These are phyloP conservation scores for Suhomyces sp. DNA, from an alignment of 805 yeast genomes.

Conservation along the genomic window DNA sequence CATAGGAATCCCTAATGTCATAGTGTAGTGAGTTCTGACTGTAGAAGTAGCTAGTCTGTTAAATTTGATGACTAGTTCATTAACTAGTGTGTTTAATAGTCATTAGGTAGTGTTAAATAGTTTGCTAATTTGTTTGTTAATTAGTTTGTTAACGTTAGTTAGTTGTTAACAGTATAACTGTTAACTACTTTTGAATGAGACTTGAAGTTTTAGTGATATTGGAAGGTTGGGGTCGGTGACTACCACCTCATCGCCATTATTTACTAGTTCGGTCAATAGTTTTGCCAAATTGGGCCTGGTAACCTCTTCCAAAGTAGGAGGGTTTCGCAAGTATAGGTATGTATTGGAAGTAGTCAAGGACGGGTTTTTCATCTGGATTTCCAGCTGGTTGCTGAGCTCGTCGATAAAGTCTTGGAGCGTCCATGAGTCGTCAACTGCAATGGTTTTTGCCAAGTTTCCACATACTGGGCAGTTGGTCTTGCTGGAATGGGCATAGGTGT, in stretches of 20 bases:
- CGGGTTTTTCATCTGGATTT: slow-evolving; percentile 38
- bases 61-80: too few species aligned
- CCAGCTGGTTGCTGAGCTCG: slow-evolving; percentile 28
- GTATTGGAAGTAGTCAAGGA: slow-evolving; percentile 41
- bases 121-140: too few species aligned
- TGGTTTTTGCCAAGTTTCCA: slow-evolving; percentile 40
- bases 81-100: too few species aligned
- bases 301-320: slow-evolving; percentile 43
- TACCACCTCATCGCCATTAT: slow-evolving; percentile 46
- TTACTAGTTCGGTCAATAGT: slow-evolving; percentile 35
- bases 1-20: too few species aligned
- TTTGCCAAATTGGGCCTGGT: slow-evolving; percentile 44
- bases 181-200: not conserved
- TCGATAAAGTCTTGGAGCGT: slow-evolving; percentile 40
- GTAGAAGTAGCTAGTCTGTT: too few species aligned
- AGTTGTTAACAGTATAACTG: too few species aligned
- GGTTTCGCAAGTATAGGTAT: slow-evolving; percentile 46
- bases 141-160: too few species aligned
- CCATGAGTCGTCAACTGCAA: slow-evolving; percentile 28
- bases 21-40: too few species aligned
- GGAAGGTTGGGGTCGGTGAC: slow-evolving; percentile 54
- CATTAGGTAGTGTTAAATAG: too few species aligned
- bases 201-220: slow-evolving; percentile 28
- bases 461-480: slow-evolving; percentile 74
- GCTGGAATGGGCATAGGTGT: slow-evolving; percentile 62